Percentiles rank a stretch among this genome's conserved stretches.
These are phyloP conservation scores for Ambrosia hybrid DNA, from an alignment of 140 eudicot species.

Conservation along the genomic window DNA sequence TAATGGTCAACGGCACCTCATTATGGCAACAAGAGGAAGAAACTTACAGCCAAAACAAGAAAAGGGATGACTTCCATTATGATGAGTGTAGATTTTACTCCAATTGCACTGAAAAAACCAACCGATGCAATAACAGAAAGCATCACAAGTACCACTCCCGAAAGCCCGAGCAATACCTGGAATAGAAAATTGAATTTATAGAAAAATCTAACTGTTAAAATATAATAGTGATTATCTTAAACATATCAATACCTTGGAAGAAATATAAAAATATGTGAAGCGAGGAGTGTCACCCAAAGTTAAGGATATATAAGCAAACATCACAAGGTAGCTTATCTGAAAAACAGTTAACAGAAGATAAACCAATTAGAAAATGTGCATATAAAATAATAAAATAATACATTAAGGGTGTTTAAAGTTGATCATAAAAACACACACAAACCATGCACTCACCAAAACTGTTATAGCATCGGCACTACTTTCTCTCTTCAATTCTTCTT, in stretches of 20 bases:
- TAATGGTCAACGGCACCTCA: slow-evolving; percentile 6
- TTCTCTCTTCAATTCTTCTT: slow-evolving; percentile 96
- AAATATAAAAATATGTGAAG: slow-evolving; percentile 67
- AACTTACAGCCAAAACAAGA: slow-evolving; percentile 97
- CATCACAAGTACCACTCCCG: slow-evolving; percentile 93
- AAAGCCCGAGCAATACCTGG: slow-evolving; percentile 93
- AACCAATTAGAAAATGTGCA: slow-evolving; percentile 6
- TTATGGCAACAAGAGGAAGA: not conserved
- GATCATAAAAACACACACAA: not conserved
- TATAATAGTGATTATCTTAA: not conserved
- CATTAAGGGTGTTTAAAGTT: not conserved
- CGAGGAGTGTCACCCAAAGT: slow-evolving; percentile 91
- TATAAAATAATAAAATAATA: not conserved
- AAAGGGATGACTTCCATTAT: slow-evolving; percentile 99
- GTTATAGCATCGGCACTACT: slow-evolving; percentile 97
- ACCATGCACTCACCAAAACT: slow-evolving; percentile 55
- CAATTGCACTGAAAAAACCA: slow-evolving; percentile 96
- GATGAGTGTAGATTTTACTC: slow-evolving; percentile 96
- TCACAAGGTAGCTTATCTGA: slow-evolving; percentile 99
- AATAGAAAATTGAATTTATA: slow-evolving; percentile 23
- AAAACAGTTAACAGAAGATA: slow-evolving; percentile 19
- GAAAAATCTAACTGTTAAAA: not conserved
- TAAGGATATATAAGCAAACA: slow-evolving; percentile 99
- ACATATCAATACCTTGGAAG: slow-evolving; percentile 75
- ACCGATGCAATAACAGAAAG: slow-evolving; percentile 97